These are phyloP conservation scores for Mycosarcoma maydis DNA, from an alignment of 1,284 basidiomycete genomes.

Conservation along the genomic window DNA sequence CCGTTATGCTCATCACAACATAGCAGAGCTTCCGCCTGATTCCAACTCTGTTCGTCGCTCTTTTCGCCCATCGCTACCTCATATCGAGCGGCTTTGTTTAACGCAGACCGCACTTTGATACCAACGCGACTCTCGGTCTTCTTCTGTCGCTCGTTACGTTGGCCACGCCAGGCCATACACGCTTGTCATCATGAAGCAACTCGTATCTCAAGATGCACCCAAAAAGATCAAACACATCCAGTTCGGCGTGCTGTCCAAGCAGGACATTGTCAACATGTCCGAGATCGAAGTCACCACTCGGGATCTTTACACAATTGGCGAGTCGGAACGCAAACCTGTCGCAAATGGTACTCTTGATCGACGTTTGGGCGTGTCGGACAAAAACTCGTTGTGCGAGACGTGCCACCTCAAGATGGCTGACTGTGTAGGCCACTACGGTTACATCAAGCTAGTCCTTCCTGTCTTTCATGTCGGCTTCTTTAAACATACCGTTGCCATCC, in stretches of 20 bases:
- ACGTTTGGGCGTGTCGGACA: constrained; percentile 86
- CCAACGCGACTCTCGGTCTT: not conserved
- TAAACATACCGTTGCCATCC: constrained; percentile 89
- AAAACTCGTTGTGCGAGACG: constrained; percentile 90
- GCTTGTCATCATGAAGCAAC: constrained; percentile 60
- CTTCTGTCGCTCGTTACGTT: not conserved
- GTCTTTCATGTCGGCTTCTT: constrained; percentile 98
- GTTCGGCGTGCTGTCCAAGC: constrained; percentile 66
- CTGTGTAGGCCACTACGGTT: constrained; percentile 95
- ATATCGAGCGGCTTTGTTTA: no score
- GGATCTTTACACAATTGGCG: constrained; percentile 62
- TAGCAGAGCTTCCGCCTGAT: no score
- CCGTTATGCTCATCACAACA: no score
- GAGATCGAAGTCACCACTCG: constrained; percentile 64
- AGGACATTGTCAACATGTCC: constrained; percentile 66
- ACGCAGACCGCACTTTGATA: no score
- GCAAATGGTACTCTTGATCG: constrained; percentile 63
- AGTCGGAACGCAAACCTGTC: constrained; percentile 57
- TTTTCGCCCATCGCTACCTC: no score
- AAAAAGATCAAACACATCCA: constrained; percentile 67
- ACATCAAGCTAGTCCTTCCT: constrained; percentile 79
- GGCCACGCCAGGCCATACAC: constrained; percentile 10
- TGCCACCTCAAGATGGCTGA: constrained; percentile 91
- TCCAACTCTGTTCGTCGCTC: no score
- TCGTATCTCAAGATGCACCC: constrained; percentile 65